These are phyloP conservation scores for Theileria parva DNA, from an alignment of 169 alveolate species.

Conservation along the genomic window DNA sequence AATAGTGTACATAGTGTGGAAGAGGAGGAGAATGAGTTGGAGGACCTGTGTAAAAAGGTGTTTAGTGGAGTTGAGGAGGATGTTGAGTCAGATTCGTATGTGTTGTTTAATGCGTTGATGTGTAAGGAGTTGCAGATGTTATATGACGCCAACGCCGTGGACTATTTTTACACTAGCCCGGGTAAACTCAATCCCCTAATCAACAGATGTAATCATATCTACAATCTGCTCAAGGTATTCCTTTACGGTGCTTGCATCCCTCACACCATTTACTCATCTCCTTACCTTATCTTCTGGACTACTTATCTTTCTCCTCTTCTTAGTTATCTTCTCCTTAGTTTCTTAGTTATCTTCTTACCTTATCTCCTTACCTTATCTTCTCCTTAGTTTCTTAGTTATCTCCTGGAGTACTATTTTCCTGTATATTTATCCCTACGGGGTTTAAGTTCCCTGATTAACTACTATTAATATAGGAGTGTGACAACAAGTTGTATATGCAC, in stretches of 20 bases:
- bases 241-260: not conserved
- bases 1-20: too few relatives aligned
- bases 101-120: conserved; percentile 76
- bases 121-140: conserved; percentile 74
- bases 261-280: too few relatives aligned
- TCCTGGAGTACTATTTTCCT: not conserved
- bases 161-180: conserved; percentile 10
- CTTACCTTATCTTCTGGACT: too few relatives aligned
- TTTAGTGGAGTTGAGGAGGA: conserved; percentile 50
- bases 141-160: conserved; percentile 70
- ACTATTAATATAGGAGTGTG: conserved; percentile 37
- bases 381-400: not conserved
- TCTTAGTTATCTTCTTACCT: too few relatives aligned
- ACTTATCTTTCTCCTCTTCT: too few relatives aligned
- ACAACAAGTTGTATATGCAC: conserved; percentile 58
- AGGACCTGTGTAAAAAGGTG: conserved; percentile 19
- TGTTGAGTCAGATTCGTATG: conserved; percentile 81
- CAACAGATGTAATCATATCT: conserved; percentile 75
- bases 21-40: too few relatives aligned
- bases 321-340: too few relatives aligned
- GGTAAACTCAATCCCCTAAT: conserved; percentile 61
- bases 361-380: too few relatives aligned
- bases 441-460: not conserved
- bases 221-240: conserved; percentile 63
- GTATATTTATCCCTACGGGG: too few relatives aligned